These are phyloP conservation scores for Malus sylvestris DNA, from an alignment of 306 rosid species.

Conservation along the genomic window DNA sequence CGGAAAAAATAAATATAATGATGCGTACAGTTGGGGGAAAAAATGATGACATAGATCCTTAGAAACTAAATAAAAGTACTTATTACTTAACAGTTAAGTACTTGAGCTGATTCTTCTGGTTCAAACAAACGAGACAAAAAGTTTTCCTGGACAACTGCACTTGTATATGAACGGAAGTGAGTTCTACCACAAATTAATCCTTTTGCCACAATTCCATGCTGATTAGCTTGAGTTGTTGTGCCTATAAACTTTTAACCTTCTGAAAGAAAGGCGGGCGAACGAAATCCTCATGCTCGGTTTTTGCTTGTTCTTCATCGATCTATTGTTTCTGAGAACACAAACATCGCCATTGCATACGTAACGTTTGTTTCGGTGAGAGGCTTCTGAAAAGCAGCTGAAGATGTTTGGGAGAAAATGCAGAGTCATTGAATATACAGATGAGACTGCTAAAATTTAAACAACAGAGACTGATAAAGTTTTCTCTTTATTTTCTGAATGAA, in stretches of 20 bases:
- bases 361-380: conserved; percentile 11
- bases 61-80: too few relatives aligned
- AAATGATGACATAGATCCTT: too few relatives aligned
- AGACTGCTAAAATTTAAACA: background rate
- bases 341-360: conserved; percentile 51
- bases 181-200: background rate
- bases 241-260: background rate
- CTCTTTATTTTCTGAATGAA: background rate
- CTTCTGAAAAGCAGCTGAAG: conserved; percentile 52
- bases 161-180: background rate
- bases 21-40: background rate
- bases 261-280: conserved; percentile 13
- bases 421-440: conserved; percentile 23
- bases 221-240: background rate
- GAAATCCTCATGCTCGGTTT: conserved; percentile 8
- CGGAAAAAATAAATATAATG: too few relatives aligned
- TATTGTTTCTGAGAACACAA: conserved; percentile 33
- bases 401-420: conserved; percentile 36
- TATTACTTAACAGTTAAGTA: too few relatives aligned
- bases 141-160: background rate
- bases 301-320: conserved; percentile 5
- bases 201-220: background rate
- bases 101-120: too few relatives aligned
- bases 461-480: background rate
- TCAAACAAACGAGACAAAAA: too few relatives aligned